Base-by-base conservation (phyloP, 176 grass and related monocot genomes). In the Musa schizocarpa region DNA sequence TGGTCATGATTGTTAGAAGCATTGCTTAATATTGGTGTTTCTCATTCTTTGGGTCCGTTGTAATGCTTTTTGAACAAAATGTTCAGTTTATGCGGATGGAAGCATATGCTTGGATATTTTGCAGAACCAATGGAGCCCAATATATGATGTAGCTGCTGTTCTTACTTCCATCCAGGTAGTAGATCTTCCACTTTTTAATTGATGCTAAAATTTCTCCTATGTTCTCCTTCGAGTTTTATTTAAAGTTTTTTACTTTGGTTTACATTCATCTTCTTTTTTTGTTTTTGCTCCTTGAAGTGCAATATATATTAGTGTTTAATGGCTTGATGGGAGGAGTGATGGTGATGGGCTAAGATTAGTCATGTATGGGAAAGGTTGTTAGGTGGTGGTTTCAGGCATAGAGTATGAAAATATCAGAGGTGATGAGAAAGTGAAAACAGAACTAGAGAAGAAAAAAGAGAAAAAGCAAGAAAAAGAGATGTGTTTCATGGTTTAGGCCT, bases 81-180 rank as follows among this genome's bases (percentile, higher is more conserved):
- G 8, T 34, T 27, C 75, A 96, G 89, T 96, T 83, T 96, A 96
- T 92, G 89, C 92, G 61, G 89, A 96, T 85, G 92, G 92, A 74
- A 96, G 92, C 84, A 96, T 96, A 87, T 92, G 89, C 80, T 83
- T 96, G 78, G 92, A 96, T 85, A 96, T 96, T 67, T 84, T 92
- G 77, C 92, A 96, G 67, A 96, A 96, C 54, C 92, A 92, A 55
- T 96, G 89, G 89, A 96, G 92, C 51, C 92, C 92, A 1, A 96
- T 96, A 87, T 96, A 96, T 84, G 92, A 96, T 76, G 89, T 92
- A 58, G 92, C 92, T 76, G 92, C 88, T 65, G 89, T 96, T 76
- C 89, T 96, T 74, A 96, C 92, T 23, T 96, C 92, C 8, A 89
- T 96, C 69, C 92, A 96, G 88, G 92, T 96, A 82, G 26, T 61